phyloP scores from a whole-genome alignment of 1,284 basidiomycete genomes.

The Trichosporon sp. region DNA sequence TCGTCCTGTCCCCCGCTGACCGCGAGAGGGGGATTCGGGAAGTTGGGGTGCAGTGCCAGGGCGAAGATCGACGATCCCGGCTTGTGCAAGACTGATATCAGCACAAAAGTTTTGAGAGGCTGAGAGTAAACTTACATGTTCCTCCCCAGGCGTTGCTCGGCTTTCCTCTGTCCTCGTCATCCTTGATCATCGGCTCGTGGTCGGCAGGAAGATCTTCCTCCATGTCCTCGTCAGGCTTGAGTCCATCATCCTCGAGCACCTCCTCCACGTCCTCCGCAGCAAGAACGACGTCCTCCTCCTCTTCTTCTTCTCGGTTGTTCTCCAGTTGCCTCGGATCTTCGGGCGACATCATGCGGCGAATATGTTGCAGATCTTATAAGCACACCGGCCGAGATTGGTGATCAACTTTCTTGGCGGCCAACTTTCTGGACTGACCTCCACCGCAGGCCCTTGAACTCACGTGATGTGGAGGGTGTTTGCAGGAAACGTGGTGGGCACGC shows the following conservation, averaged over 20 bases:
- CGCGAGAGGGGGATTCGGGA: conserved; percentile 73
- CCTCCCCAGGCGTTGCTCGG: conserved; percentile 27
- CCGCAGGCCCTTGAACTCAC: not conserved
- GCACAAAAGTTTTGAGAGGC: not conserved
- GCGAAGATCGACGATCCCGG: conserved; percentile 67
- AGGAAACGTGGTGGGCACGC: not conserved
- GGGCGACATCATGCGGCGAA: not conserved
- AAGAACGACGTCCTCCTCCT: conserved; percentile 13
- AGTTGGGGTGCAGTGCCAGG: conserved; percentile 65
- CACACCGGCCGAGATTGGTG: not conserved
- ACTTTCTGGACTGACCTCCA: conserved; percentile 2
- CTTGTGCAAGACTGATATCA: conserved; percentile 40
- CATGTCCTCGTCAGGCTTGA: conserved; percentile 52
- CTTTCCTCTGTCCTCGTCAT: conserved; percentile 18
- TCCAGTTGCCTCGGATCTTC: not conserved
- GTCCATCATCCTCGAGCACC: conserved; percentile 56
- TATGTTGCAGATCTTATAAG: not conserved
- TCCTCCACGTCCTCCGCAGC: conserved; percentile 26
- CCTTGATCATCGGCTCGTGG: conserved; percentile 29
- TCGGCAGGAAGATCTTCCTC: conserved; percentile 40
- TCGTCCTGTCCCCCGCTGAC: conserved; percentile 95
- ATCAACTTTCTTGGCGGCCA: not conserved
- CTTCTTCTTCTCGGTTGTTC: conserved; percentile 1
- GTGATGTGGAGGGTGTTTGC: not conserved
- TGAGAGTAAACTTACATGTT: conserved; percentile 19